Percentiles rank a stretch among this genome's conserved stretches.
These are phyloP conservation scores for Salicornia ramosissima DNA, from an alignment of 148 eudicot genomes.

Conservation along the genomic window DNA sequence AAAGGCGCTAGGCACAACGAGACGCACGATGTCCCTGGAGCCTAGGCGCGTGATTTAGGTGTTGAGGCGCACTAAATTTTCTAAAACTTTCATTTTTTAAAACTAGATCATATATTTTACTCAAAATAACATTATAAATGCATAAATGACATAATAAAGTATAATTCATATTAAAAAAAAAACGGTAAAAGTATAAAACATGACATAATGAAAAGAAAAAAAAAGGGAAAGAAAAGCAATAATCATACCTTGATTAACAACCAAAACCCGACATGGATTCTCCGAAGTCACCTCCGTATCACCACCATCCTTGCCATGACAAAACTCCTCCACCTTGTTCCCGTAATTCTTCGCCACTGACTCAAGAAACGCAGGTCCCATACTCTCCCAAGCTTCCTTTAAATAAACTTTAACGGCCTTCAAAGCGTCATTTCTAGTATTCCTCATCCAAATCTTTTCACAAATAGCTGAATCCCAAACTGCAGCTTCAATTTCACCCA, in stretches of 20 bases:
- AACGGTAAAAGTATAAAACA: too few relatives aligned
- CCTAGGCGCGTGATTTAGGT: too few relatives aligned
- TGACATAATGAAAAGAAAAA: too few relatives aligned
- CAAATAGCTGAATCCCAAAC: slow-evolving; percentile 37
- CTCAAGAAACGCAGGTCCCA: slow-evolving; percentile 68
- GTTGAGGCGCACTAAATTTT: too few relatives aligned
- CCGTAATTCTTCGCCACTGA: slow-evolving; percentile 29
- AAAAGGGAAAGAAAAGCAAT: too few relatives aligned
- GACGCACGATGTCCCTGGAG: too few relatives aligned
- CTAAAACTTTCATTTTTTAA: too few relatives aligned
- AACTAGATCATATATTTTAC: too few relatives aligned
- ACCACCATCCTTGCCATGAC: slow-evolving; percentile 9
- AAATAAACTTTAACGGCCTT: slow-evolving; percentile 41
- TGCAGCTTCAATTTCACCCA: slow-evolving; percentile 48
- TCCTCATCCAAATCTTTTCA: slow-evolving; percentile 31
- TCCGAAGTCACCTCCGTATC: slow-evolving; percentile 12
- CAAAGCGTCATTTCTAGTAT: slow-evolving; percentile 40
- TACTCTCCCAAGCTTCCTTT: slow-evolving; percentile 41
- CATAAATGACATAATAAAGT: too few relatives aligned
- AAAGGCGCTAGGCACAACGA: too few relatives aligned
- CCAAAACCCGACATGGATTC: slow-evolving; percentile 6
- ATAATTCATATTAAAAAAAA: too few relatives aligned
- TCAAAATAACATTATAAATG: too few relatives aligned
- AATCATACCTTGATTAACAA: slow-evolving; percentile 20
- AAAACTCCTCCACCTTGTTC: slow-evolving; percentile 10